These are phyloP conservation scores for Scheffersomyces lignicola DNA, from an alignment of 1,139 yeast species.

Conservation along the genomic window DNA sequence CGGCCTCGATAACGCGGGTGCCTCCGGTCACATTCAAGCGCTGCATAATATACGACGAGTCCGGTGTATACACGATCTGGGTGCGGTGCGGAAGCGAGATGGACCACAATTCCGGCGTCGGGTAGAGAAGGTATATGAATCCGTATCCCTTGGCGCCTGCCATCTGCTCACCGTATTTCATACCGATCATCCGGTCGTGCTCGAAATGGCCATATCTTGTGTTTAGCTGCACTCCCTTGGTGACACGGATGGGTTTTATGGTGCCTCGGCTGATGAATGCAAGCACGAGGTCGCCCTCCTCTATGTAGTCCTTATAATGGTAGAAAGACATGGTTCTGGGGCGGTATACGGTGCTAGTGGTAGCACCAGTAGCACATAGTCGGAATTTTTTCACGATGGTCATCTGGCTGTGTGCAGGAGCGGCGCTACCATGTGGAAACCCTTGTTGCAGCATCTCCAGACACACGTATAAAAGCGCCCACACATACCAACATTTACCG, in stretches of 20 bases:
- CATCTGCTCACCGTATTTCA: constrained; percentile 82
- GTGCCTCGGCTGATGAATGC: constrained; percentile 82
- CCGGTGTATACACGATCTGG: constrained; percentile 96
- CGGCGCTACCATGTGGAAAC: neutral
- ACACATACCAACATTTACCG: too few relatives aligned
- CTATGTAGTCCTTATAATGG: constrained; percentile 56
- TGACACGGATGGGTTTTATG: constrained; percentile 71
- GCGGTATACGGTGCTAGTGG: neutral
- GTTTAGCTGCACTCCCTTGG: constrained; percentile 60
- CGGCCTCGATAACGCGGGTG: constrained; percentile 87
- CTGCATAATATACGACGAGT: constrained; percentile 86
- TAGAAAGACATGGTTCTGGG: constrained; percentile 39
- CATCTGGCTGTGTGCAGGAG: constrained; percentile 5
- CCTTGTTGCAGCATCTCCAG: constrained; percentile 1
- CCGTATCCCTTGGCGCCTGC: constrained; percentile 80
- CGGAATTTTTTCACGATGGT: constrained; percentile 1
- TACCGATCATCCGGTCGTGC: constrained; percentile 80
- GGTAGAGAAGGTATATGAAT: constrained; percentile 82
- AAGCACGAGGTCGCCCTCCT: constrained; percentile 83
- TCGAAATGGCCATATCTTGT: constrained; percentile 89
- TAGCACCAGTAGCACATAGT: neutral
- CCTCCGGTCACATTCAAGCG: constrained; percentile 74
- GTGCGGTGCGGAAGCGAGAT: constrained; percentile 93
- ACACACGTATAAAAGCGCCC: too few relatives aligned
- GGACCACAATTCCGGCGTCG: constrained; percentile 96